Conservation (phyloP, 2,329 filamentous ascomycete species). For the Aspergillus pseudoviridinutans region DNA sequence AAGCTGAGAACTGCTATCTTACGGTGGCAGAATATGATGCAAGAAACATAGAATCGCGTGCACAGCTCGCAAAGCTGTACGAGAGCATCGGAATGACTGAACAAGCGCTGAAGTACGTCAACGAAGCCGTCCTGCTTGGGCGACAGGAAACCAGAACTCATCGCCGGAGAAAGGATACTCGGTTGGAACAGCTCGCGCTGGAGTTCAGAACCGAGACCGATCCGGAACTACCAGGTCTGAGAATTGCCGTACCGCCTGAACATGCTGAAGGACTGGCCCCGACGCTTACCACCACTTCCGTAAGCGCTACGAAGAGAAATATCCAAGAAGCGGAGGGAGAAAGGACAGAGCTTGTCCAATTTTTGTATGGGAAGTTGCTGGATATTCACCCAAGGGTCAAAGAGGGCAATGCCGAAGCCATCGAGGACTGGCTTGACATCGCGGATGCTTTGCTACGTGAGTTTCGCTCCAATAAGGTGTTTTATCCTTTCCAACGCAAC, state of each 20-base stretch:
- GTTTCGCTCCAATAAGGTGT: slow-evolving; percentile 56
- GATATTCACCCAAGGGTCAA: slow-evolving; percentile 48
- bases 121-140: slow-evolving; percentile 67
- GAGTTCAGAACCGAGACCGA: slow-evolving; percentile 31
- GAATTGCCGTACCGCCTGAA: slow-evolving; percentile 15
- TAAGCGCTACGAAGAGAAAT: slow-evolving; percentile 16
- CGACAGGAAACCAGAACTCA: slow-evolving; percentile 36
- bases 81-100: slow-evolving; percentile 69
- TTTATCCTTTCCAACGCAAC: slow-evolving; percentile 54
- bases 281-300: slow-evolving; percentile 15
- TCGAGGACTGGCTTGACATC: slow-evolving; percentile 56
- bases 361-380: slow-evolving; percentile 44
- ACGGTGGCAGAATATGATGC: slow-evolving; percentile 69
- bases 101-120: slow-evolving; percentile 71
- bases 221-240: slow-evolving; percentile 10
- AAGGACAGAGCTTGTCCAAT: slow-evolving; percentile 41
- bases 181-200: slow-evolving; percentile 39
- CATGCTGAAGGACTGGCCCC: slow-evolving; percentile 7
- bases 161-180: slow-evolving; percentile 31
- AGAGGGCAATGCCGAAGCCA: slow-evolving; percentile 47
- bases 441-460: slow-evolving; percentile 57
- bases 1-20: slow-evolving; percentile 74
- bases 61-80: slow-evolving; percentile 79
- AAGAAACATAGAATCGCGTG: slow-evolving; percentile 69
- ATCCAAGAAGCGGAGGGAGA: slow-evolving; percentile 30